Conservation (phyloP, 208 protist species). For the Leishmania gerbilli region DNA sequence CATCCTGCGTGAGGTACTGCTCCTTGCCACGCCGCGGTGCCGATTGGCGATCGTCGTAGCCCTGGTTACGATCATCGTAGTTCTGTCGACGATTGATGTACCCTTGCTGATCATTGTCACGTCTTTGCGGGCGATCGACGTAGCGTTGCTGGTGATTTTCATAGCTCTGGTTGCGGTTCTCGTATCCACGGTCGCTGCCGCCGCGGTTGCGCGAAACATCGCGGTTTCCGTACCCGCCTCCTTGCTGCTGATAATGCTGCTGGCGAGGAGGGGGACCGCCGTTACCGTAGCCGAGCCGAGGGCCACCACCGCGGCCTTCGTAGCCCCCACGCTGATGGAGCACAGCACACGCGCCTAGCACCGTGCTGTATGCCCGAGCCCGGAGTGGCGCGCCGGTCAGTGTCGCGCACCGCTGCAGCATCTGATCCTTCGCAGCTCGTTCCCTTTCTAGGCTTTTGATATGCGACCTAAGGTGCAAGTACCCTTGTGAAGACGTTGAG, state of each 20-base stretch:
- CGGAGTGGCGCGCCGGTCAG: neutral
- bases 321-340: conserved; percentile 14
- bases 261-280: conserved; percentile 4
- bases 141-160: conserved; percentile 14
- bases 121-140: conserved; percentile 1
- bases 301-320: conserved; percentile 8
- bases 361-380: conserved; percentile 19
- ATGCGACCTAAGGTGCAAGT: neutral
- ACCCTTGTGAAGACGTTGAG: neutral
- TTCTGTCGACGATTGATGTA: conserved; percentile 1
- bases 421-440: neutral
- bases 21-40: conserved; percentile 4
- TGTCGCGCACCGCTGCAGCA: conserved; percentile 4
- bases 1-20: conserved; percentile 52
- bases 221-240: conserved; percentile 1
- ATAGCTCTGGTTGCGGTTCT: conserved; percentile 10
- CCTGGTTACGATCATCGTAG: neutral
- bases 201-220: conserved; percentile 1
- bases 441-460: neutral
- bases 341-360: neutral
- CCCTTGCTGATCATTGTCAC: conserved; percentile 12
- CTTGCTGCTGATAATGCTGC: conserved; percentile 10
- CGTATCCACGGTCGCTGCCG: neutral
- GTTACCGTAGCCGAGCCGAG: neutral
- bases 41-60: neutral